Percentiles rank a stretch among this genome's conserved stretches.
These are phyloP conservation scores for Colletotrichum sansevieriae DNA, from an alignment of 2,329 filamentous ascomycete species.

Conservation along the genomic window DNA sequence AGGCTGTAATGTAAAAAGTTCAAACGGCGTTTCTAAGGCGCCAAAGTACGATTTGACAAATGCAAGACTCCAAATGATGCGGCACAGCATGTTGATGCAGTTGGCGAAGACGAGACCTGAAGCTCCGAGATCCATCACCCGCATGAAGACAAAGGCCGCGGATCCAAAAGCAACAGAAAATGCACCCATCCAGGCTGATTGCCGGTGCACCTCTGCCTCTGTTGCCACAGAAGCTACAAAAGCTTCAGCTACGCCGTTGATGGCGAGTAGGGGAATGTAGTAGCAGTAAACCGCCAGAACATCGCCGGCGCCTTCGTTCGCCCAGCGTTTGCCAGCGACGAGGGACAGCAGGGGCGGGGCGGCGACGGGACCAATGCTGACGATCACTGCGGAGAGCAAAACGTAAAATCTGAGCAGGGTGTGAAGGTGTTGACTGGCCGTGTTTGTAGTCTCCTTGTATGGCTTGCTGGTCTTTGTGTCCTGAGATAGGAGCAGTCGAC, in stretches of 20 bases:
- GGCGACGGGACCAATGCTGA: slow-evolving; percentile 79
- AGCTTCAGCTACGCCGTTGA: slow-evolving; percentile 92
- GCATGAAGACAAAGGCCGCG: slow-evolving; percentile 81
- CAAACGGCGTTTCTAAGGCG: slow-evolving; percentile 57
- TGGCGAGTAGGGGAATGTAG: slow-evolving; percentile 91
- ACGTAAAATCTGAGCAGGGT: slow-evolving; percentile 79
- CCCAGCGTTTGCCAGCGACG: slow-evolving; percentile 84
- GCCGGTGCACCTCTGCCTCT: slow-evolving; percentile 78
- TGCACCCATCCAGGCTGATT: slow-evolving; percentile 85
- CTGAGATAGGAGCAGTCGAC: slow-evolving; percentile 73
- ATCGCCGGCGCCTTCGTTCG: slow-evolving; percentile 76
- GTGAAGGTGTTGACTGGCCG: slow-evolving; percentile 66
- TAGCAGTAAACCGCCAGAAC: slow-evolving; percentile 88
- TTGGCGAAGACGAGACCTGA: slow-evolving; percentile 88
- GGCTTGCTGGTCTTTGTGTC: slow-evolving; percentile 41
- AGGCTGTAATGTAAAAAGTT: slow-evolving; percentile 58
- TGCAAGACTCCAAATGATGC: slow-evolving; percentile 82
- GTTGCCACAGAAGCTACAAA: slow-evolving; percentile 92
- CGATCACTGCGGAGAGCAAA: slow-evolving; percentile 77
- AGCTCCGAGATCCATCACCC: slow-evolving; percentile 78
- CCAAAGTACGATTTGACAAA: slow-evolving; percentile 79
- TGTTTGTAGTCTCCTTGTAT: slow-evolving; percentile 46
- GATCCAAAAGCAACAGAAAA: slow-evolving; percentile 84
- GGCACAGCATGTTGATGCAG: slow-evolving; percentile 87
- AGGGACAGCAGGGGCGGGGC: slow-evolving; percentile 80